Evolutionary conservation across 106 monocot genomes (phyloP).

Genomic region (Dendrobium huoshanense): DNA sequence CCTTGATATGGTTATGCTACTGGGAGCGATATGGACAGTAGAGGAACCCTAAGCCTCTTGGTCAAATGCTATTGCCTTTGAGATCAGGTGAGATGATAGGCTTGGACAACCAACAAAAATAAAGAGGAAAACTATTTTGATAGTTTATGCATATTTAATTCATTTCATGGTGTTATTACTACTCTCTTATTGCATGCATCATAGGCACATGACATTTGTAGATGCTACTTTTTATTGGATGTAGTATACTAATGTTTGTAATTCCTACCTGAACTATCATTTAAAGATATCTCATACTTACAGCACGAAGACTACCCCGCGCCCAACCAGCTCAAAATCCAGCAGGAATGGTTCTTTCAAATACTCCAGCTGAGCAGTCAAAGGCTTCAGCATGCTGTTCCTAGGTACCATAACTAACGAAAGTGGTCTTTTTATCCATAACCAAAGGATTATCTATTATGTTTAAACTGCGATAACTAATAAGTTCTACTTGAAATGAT

Average conservation of each 20-base stretch:
- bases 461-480: too few species aligned
- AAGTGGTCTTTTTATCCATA: not conserved
- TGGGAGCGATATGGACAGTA: not conserved
- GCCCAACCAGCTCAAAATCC: constrained; percentile 60
- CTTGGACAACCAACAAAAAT: too few species aligned
- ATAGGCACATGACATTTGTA: too few species aligned
- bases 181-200: too few species aligned
- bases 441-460: too few species aligned
- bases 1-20: not conserved
- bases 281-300: not conserved
- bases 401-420: constrained; percentile 22
- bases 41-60: too few species aligned
- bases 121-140: too few species aligned
- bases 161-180: too few species aligned
- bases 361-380: constrained; percentile 30
- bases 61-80: too few species aligned
- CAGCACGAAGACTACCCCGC: constrained; percentile 58
- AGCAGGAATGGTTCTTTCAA: constrained; percentile 55
- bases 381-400: constrained; percentile 51
- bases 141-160: too few species aligned
- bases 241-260: not conserved
- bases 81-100: too few species aligned
- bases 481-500: too few species aligned
- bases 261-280: not conserved
- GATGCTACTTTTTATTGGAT: not conserved